These are phyloP conservation scores for Fusarium concolor DNA, from an alignment of 2,329 filamentous ascomycete species.

Conservation along the genomic window DNA sequence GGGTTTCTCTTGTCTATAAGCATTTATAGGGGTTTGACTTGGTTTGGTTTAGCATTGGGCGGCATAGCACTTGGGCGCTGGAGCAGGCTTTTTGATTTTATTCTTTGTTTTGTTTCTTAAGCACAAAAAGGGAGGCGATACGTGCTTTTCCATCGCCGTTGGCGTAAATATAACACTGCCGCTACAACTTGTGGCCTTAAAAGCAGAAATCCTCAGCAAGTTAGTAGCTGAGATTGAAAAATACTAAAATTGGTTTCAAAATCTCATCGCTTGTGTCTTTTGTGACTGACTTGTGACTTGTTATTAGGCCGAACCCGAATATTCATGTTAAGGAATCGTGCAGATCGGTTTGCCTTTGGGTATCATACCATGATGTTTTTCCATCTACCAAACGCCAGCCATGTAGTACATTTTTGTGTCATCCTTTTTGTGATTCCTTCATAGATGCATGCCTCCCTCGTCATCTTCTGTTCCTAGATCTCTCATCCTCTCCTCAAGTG, in stretches of 20 bases:
- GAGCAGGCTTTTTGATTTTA: conserved; percentile 37
- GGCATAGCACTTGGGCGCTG: conserved; percentile 44
- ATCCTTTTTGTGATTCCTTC: conserved; percentile 3
- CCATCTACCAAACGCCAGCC: conserved; percentile 44
- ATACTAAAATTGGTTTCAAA: conserved; percentile 40
- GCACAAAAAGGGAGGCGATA: conserved; percentile 31
- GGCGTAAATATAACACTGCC: conserved; percentile 29
- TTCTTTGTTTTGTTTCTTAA: conserved; percentile 23
- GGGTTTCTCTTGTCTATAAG: conserved; percentile 38
- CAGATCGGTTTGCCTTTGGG: conserved; percentile 26
- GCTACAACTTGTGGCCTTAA: conserved; percentile 17
- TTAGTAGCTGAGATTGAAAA: conserved; percentile 38
- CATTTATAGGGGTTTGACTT: conserved; percentile 42
- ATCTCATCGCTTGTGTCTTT: not conserved
- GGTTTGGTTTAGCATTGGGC: conserved; percentile 37
- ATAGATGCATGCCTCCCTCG: conserved; percentile 73
- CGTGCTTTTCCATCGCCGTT: conserved; percentile 25
- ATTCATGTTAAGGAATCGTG: not conserved
- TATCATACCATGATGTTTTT: conserved; percentile 37
- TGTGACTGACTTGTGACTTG: not conserved
- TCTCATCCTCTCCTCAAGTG: conserved; percentile 66
- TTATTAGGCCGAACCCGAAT: not conserved
- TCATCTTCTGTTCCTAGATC: conserved; percentile 56
- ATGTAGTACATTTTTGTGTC: conserved; percentile 23
- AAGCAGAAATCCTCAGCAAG: conserved; percentile 27